phyloP scores from a whole-genome alignment of 2,329 filamentous ascomycete genomes.

The Trichoderma simmonsii region DNA sequence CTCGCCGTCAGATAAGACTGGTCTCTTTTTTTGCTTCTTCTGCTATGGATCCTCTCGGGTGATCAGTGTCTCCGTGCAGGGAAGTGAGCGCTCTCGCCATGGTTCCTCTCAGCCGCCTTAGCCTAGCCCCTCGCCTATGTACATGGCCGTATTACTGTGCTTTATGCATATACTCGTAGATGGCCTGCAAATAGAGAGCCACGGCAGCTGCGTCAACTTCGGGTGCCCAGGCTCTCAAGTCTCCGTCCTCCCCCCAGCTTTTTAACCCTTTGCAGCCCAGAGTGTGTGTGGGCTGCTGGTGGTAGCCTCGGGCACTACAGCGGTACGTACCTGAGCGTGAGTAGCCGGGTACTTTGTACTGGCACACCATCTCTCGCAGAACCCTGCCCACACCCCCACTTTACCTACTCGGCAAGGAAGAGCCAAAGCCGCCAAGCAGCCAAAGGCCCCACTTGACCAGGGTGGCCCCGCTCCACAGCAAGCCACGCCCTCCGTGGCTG shows the following conservation, averaged over 20 bases:
- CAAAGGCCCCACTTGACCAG: slow-evolving; percentile 15
- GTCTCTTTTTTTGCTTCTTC: background rate
- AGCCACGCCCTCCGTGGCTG: slow-evolving; percentile 29
- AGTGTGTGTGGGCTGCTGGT: slow-evolving; percentile 9
- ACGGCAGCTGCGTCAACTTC: slow-evolving; percentile 8
- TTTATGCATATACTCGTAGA: background rate
- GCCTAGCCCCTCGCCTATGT: background rate
- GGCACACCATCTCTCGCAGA: background rate
- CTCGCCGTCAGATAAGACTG: background rate
- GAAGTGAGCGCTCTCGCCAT: background rate
- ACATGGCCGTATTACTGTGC: background rate
- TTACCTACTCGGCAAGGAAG: slow-evolving; percentile 5
- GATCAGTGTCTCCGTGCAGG: background rate
- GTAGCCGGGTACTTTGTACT: background rate
- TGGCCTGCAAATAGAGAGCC: background rate
- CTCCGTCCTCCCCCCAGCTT: background rate
- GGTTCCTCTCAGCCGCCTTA: slow-evolving; percentile 4
- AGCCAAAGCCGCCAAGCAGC: slow-evolving; percentile 10
- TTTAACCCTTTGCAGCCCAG: slow-evolving; percentile 7
- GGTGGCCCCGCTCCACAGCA: slow-evolving; percentile 27
- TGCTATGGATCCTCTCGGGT: background rate
- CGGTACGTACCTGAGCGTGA: background rate
- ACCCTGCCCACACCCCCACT: background rate
- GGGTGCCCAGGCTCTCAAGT: background rate
- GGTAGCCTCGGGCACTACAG: slow-evolving; percentile 8